Base-by-base conservation (phyloP, 2,329 filamentous ascomycete species). In the Aspergillus pseudotamarii region DNA sequence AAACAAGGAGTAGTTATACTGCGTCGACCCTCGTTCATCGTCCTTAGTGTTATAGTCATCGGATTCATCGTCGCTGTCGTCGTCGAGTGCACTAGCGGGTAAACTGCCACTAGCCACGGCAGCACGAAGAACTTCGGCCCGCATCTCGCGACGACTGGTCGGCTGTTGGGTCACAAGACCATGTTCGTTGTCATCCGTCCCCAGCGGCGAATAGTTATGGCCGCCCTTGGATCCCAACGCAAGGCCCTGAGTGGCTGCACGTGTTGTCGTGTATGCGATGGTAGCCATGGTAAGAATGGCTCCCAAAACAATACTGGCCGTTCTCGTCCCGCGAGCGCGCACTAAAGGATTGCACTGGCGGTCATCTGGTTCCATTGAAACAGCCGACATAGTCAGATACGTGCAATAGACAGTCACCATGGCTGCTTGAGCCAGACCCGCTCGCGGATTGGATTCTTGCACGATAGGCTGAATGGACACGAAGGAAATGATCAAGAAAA, bases 361-460 rank as follows among this genome's bases (percentile, higher is more conserved):
- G 82, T 97, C 89, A 77, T 98, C 94, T 0, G 95, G 95, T 73
- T 99, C 94, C 95, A 99, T 98, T 60, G 93, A 96, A 1, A 99
- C 95, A 30, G 95, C 95, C 2, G 94, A 97, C 89, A 99, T 93
- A 69, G 95, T 99, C 60, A 99, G 87, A 76, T 99, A 99, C 50
- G 95, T 98, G 86, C 95, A 99, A 84, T 99, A 99, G 63, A 97
- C 88, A 21, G 94, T 93, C 51, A 99, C 95, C 87, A 98, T 97
- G 66, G 95, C 94, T 48, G 94, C 93, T 77, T 99, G 95, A n/a
- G 95, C 95, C 63, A 99, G 85, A 56, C 95, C 95, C 48, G 95
- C 95, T 75, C 94, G 93, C 55, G 94, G 89, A 78, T 99, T 99
- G 76, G 90, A 90, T 73, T 94, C 93, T 78, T 99, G 95, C 16